phyloP scores from a whole-genome alignment of 2,329 filamentous ascomycete species.

The Aspergillus fructus region DNA sequence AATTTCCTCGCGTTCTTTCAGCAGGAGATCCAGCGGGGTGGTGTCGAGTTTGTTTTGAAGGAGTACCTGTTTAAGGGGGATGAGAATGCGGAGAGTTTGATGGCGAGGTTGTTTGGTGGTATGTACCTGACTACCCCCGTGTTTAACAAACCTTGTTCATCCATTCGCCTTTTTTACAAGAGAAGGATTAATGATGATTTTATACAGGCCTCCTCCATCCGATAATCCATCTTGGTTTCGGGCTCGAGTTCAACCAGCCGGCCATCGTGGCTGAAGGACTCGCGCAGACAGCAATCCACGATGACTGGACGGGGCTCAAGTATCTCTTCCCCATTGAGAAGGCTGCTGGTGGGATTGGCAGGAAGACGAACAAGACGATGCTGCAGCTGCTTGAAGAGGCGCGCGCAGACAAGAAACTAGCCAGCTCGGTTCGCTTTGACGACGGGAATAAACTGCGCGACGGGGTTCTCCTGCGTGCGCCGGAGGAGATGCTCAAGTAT shows the following conservation, averaged over 20 bases:
- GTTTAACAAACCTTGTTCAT: too few species aligned
- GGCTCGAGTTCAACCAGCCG: slow-evolving; percentile 77
- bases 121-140: slow-evolving; percentile 17
- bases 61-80: slow-evolving; percentile 69
- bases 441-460: slow-evolving; percentile 67
- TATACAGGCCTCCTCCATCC: slow-evolving; percentile 68
- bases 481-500: slow-evolving; percentile 62
- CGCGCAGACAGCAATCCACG: slow-evolving; percentile 72
- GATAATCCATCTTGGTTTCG: slow-evolving; percentile 81
- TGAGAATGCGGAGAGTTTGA: slow-evolving; percentile 65
- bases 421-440: slow-evolving; percentile 49
- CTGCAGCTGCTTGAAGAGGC: slow-evolving; percentile 63
- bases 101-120: slow-evolving; percentile 67
- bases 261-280: slow-evolving; percentile 78
- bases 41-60: slow-evolving; percentile 61
- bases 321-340: slow-evolving; percentile 51
- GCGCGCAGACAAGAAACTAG: slow-evolving; percentile 56
- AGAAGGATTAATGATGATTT: not conserved
- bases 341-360: slow-evolving; percentile 31
- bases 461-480: slow-evolving; percentile 64
- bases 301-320: slow-evolving; percentile 49
- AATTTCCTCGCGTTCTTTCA: slow-evolving; percentile 79
- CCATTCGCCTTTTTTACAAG: too few species aligned
- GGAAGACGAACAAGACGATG: slow-evolving; percentile 43
- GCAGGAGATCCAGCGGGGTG: slow-evolving; percentile 64